These are phyloP conservation scores for Teratosphaeria viscida DNA, from an alignment of 2,329 filamentous ascomycete species.

Conservation along the genomic window DNA sequence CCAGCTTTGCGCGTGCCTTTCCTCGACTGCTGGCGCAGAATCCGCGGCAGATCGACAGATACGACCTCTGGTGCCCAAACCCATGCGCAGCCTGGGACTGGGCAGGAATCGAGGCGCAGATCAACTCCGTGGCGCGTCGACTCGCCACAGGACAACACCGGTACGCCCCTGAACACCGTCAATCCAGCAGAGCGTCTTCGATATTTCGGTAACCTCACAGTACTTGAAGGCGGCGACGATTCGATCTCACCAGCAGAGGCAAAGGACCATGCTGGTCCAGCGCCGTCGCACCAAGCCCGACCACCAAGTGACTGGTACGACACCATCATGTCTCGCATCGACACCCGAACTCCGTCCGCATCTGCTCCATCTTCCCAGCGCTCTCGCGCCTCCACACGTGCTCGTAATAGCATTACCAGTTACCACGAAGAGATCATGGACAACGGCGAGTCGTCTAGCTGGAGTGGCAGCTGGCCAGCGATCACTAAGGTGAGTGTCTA, in stretches of 20 bases:
- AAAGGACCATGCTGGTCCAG: not conserved
- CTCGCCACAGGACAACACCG: not conserved
- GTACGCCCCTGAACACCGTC: too few relatives aligned
- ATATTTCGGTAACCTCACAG: not conserved
- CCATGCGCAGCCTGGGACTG: too few relatives aligned
- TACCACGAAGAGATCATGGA: not conserved
- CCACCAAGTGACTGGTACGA: not conserved
- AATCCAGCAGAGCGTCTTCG: too few relatives aligned
- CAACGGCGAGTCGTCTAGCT: not conserved
- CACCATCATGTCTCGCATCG: not conserved
- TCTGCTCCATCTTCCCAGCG: not conserved
- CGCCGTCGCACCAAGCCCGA: not conserved
- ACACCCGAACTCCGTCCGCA: not conserved
- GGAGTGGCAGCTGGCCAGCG: not conserved
- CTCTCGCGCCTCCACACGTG: not conserved
- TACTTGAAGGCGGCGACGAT: not conserved
- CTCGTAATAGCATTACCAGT: not conserved
- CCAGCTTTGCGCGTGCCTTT: slow-evolving; percentile 12
- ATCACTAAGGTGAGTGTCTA: not conserved
- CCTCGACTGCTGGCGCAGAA: slow-evolving; percentile 5
- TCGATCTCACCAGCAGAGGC: not conserved
- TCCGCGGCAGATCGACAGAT: not conserved
- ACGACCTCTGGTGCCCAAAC: not conserved
- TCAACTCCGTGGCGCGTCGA: not conserved
- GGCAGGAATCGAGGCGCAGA: not conserved